A percentile compares a stretch with the other conserved stretches of the same genome.
phyloP scores from a whole-genome alignment of 371 early-diverging fungal species.

The Saksenaea oblongispora region DNA sequence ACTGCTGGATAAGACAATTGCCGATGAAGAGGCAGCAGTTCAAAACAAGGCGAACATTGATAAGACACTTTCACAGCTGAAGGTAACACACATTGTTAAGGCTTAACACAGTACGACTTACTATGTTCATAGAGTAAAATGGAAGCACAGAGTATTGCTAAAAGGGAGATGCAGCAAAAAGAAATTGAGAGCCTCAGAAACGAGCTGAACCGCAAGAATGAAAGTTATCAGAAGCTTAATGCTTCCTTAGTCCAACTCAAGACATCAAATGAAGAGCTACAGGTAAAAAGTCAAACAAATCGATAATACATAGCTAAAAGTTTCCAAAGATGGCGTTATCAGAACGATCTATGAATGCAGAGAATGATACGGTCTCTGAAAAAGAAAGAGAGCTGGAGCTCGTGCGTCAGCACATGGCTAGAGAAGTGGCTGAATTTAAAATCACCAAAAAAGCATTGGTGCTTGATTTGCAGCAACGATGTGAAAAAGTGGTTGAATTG shows the following conservation, averaged over 20 bases:
- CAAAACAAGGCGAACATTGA: constrained; percentile 64
- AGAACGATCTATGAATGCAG: constrained; percentile 15
- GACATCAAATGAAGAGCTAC: constrained; percentile 68
- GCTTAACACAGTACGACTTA: not conserved
- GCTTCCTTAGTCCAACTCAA: constrained; percentile 59
- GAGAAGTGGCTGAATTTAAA: constrained; percentile 94
- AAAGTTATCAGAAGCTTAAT: constrained; percentile 70
- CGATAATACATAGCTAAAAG: not conserved
- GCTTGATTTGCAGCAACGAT: constrained; percentile 92
- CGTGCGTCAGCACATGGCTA: constrained; percentile 82
- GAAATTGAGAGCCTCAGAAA: constrained; percentile 78
- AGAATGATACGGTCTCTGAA: constrained; percentile 46
- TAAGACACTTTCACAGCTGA: constrained; percentile 78
- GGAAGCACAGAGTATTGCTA: constrained; percentile 81
- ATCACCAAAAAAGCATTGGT: constrained; percentile 94
- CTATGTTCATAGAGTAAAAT: constrained; percentile 58
- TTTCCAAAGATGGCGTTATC: constrained; percentile 27
- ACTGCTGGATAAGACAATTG: constrained; percentile 88
- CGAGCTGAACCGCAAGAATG: constrained; percentile 69
- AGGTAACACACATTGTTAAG: constrained; percentile 31
- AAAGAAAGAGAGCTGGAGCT: constrained; percentile 89
- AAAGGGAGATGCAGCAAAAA: constrained; percentile 73
- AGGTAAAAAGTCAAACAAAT: constrained; percentile 19
- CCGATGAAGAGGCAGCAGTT: constrained; percentile 77
- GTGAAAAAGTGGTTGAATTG: constrained; percentile 93